Evolutionary conservation across 2,329 filamentous ascomycete genomes (phyloP), one percentile per base, ranked within the genome.

Genomic region (Beauveria sp.): DNA sequence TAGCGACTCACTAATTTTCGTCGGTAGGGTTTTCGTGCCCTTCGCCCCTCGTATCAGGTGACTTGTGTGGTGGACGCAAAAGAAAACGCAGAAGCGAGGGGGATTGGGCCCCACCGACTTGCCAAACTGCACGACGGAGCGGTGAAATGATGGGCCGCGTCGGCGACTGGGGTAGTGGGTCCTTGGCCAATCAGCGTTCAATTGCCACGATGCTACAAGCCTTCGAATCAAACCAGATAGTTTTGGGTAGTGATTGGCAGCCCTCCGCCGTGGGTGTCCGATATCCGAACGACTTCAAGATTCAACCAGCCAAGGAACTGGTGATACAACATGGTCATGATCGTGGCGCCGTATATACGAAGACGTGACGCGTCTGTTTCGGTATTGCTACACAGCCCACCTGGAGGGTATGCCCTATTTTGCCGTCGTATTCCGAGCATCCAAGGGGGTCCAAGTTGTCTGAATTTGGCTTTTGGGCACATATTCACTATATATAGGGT

Each of bases 11-110:
- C 68, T 68, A 71, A 71, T 71, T 70, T 72, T 74, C 68, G 67
- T 61, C 65, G 60, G 69, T 76, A 76, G 74, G 74, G 74, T 73
- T 76, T 74, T 68, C 67, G 65, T 75, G 73, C 74, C 74, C 74
- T 76, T 70, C 69, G 67, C 66, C 68, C 67, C 67, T 67, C 66
- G 64, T 52, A 64, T 73, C 72, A 74, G 66, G 70, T 73, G 71
- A 71, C 66, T 53, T 58, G 64, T 63, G 66, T 46, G 52, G 26
- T 28, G 45, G 45, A 5, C 9, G 18, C 14, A 3, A 42, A 6
- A 3, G 18, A 40, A 42, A 46, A 14, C 34, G 12, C 34, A 30
- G 49, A 54, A 49, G 40, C 40, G 50, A 46, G 50, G 7, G 49
- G 22, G 9, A 16, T 12, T 18, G 49, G 9, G 12, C 14, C 56